Evolutionary conservation across 768 basidiomycete genomes (phyloP).

Genomic region (Collybia sordida): DNA sequence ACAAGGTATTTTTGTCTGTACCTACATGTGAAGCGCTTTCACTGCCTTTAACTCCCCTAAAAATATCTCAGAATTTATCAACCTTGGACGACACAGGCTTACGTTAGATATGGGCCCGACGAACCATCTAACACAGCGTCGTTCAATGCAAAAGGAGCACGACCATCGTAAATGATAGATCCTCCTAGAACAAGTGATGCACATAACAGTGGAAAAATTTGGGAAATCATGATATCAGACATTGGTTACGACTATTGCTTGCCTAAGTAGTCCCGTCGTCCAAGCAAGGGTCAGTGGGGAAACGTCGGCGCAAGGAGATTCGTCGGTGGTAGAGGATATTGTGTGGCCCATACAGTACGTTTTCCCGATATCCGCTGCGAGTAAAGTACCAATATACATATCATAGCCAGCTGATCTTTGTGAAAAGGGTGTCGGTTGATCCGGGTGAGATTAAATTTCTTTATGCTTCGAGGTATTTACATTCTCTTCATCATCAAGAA

Average conservation of each 20-base stretch:
- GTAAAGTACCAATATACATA: no score
- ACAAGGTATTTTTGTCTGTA: constrained; percentile 3
- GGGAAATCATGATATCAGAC: neutral
- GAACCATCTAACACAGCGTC: constrained; percentile 44
- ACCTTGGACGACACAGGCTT: constrained; percentile 15
- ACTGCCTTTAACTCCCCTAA: constrained; percentile 54
- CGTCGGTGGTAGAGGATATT: no score
- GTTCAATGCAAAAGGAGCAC: constrained; percentile 45
- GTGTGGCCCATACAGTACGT: neutral
- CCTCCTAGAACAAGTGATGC: constrained; percentile 4
- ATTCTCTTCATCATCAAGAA: no score
- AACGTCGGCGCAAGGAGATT: no score
- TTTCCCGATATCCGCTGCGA: no score
- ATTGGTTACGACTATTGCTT: neutral
- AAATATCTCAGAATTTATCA: neutral
- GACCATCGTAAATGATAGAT: constrained; percentile 51
- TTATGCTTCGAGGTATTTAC: no score
- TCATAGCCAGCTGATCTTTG: no score
- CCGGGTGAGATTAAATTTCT: no score
- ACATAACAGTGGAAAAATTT: neutral
- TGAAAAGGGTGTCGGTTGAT: no score
- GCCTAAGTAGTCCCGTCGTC: no score
- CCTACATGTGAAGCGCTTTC: constrained; percentile 50
- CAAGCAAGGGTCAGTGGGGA: no score
- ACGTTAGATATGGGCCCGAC: constrained; percentile 56